phyloP scores from a whole-genome alignment of 2,329 filamentous ascomycete species.

The Pestalotiopsis sp. region DNA sequence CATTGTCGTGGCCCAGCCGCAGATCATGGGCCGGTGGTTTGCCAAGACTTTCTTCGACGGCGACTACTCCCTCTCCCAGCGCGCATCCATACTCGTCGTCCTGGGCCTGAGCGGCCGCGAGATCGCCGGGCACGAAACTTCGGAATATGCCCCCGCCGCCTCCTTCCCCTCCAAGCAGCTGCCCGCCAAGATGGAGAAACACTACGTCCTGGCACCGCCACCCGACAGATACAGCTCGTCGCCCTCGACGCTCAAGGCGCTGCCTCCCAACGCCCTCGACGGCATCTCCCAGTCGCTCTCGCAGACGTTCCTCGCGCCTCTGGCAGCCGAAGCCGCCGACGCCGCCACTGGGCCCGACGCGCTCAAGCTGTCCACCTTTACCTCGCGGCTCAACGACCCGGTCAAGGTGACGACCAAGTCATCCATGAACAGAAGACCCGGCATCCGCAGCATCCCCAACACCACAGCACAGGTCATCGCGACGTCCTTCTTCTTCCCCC shows the following conservation, averaged over 20 bases:
- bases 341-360: slow-evolving; percentile 76
- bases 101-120: slow-evolving; percentile 84
- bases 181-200: slow-evolving; percentile 70
- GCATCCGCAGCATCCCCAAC: slow-evolving; percentile 67
- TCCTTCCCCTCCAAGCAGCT: slow-evolving; percentile 82
- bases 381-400: slow-evolving; percentile 70
- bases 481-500: slow-evolving; percentile 81
- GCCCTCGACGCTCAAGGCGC: slow-evolving; percentile 48
- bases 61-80: slow-evolving; percentile 86
- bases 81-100: slow-evolving; percentile 79
- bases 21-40: slow-evolving; percentile 81
- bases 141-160: slow-evolving; percentile 49
- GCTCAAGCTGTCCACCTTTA: slow-evolving; percentile 89
- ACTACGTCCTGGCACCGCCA: slow-evolving; percentile 57
- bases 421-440: slow-evolving; percentile 33
- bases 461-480: slow-evolving; percentile 77
- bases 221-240: slow-evolving; percentile 22
- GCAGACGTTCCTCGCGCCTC: slow-evolving; percentile 74
- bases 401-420: slow-evolving; percentile 30
- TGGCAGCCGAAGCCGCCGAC: slow-evolving; percentile 83
- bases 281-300: slow-evolving; percentile 69
- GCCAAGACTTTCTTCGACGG: slow-evolving; percentile 85
- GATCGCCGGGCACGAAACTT: slow-evolving; percentile 74
- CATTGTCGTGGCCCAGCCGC: slow-evolving; percentile 74
- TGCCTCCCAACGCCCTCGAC: slow-evolving; percentile 65